Conservation (phyloP, 78 protist genomes). For the Dictyostelium capitatum region DNA sequence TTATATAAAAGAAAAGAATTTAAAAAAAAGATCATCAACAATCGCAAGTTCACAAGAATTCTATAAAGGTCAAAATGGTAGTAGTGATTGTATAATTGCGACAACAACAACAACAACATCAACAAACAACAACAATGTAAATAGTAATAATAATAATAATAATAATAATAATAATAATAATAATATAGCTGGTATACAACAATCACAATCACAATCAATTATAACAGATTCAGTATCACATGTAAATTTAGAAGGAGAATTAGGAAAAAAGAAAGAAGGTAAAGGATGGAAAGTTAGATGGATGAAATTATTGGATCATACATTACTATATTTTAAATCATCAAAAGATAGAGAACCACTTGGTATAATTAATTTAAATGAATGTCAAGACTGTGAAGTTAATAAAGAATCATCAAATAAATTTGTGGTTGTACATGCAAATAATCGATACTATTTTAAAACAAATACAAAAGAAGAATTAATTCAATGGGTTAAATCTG, state of each 20-base stretch:
- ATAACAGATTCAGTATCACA: neutral
- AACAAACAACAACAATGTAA: neutral
- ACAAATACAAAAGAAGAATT: slow-evolving; percentile 50
- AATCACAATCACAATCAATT: neutral
- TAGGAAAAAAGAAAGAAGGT: slow-evolving; percentile 73
- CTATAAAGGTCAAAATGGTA: neutral
- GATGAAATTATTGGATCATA: slow-evolving; percentile 37
- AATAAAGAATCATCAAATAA: slow-evolving; percentile 49
- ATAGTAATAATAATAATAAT: neutral
- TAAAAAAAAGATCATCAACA: neutral
- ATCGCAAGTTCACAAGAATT: too few relatives aligned
- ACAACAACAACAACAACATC: neutral
- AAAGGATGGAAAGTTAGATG: slow-evolving; percentile 79
- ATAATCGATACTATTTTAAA: slow-evolving; percentile 49
- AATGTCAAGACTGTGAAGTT: slow-evolving; percentile 47
- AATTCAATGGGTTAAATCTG: slow-evolving; percentile 17
- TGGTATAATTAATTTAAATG: slow-evolving; percentile 41
- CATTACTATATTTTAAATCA: slow-evolving; percentile 22
- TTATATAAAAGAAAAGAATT: slow-evolving; percentile 66
- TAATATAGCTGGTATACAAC: neutral
- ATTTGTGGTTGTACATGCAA: slow-evolving; percentile 41
- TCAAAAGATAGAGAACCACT: slow-evolving; percentile 40
- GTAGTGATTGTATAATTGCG: neutral
- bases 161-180: neutral
- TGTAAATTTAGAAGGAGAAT: slow-evolving; percentile 63